These are phyloP conservation scores for Ceratocystis alfenasii DNA, from an alignment of 2,329 filamentous ascomycete species.

Conservation along the genomic window DNA sequence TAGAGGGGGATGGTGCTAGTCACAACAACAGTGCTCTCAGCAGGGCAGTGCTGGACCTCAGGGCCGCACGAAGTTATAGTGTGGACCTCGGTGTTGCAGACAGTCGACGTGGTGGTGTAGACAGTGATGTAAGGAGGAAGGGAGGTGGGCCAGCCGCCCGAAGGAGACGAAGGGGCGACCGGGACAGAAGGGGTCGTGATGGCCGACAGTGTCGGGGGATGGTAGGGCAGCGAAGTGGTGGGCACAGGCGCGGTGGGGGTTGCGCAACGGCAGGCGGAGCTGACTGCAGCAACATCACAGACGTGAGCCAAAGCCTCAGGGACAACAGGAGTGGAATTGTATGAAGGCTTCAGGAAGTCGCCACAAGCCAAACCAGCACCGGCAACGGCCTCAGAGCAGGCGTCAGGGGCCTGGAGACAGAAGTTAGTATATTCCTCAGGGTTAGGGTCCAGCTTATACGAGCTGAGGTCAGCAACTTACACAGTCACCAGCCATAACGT, in stretches of 20 bases:
- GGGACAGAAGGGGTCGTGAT: not conserved
- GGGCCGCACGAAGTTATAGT: constrained; percentile 49
- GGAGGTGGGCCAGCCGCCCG: constrained; percentile 9
- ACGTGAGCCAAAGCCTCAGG: constrained; percentile 26
- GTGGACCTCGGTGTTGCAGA: constrained; percentile 46
- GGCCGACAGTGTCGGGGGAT: not conserved
- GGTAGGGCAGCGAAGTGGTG: constrained; percentile 1
- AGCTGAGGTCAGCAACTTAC: constrained; percentile 4
- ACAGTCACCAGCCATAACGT: constrained; percentile 8
- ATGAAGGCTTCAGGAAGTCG: constrained; percentile 23
- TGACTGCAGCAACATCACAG: constrained; percentile 39
- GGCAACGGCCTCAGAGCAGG: constrained; percentile 24
- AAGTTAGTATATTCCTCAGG: not conserved
- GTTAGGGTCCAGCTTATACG: not conserved
- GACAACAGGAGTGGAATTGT: constrained; percentile 25
- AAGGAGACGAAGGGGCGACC: constrained; percentile 3
- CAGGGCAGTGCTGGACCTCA: constrained; percentile 38
- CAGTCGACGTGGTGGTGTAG: constrained; percentile 44
- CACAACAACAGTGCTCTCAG: constrained; percentile 5
- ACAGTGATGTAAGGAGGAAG: constrained; percentile 35
- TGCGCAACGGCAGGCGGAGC: constrained; percentile 61
- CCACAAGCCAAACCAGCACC: constrained; percentile 29
- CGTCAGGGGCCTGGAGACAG: not conserved
- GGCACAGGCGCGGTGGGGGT: not conserved
- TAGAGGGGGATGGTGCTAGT: constrained; percentile 8